Evolutionary conservation across 176 grass and related monocot species (phyloP), one percentile per base, ranked within the genome.

Genomic region (Eleusine coracana): DNA sequence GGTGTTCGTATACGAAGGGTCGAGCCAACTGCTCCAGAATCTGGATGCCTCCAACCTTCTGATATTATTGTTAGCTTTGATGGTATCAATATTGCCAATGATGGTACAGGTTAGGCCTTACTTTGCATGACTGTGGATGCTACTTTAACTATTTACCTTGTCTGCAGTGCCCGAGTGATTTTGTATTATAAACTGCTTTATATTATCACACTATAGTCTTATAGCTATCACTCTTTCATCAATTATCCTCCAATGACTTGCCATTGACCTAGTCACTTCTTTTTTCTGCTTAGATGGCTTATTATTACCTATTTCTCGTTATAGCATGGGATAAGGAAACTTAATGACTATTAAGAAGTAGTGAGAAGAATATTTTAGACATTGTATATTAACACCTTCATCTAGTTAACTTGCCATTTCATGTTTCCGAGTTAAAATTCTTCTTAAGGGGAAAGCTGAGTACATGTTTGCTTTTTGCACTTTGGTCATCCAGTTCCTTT

Each of bases 1-100:
- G 96, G 96, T 86, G 96, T 93, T 54, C 96, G 96, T 50, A 68
- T 98, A 28, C 93, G 93, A 83, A 89, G 96, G 78, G 80, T 98
- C 46, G 96, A 98, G 49, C 96, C 96, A 76, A 98, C 96, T 80
- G 89, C 93, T 86, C 87, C 93, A 34, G 96, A 93, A 84, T 93
- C 91, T 70, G 82, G 85, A 79, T 96, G 81, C 73, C 21, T 98
- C 20, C 80, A 93, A 68, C 87, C 93, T 80, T 95, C 96, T 76
- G 96, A 98, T 88, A 98, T 98, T 75, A 83, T 98, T 70, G 80
- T 98, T 74, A 88, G 91, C 77, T 98, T 98, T 68, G 91, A 98
- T 85, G 89, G 93, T 29, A 82, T 92, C 82, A 80, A 96, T 87
- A 96, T 98, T 85, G 96, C 96, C 70, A 98, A 98, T 87, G 93